Conservation (phyloP, 768 basidiomycete species). For the Phylloporus arenicola region DNA sequence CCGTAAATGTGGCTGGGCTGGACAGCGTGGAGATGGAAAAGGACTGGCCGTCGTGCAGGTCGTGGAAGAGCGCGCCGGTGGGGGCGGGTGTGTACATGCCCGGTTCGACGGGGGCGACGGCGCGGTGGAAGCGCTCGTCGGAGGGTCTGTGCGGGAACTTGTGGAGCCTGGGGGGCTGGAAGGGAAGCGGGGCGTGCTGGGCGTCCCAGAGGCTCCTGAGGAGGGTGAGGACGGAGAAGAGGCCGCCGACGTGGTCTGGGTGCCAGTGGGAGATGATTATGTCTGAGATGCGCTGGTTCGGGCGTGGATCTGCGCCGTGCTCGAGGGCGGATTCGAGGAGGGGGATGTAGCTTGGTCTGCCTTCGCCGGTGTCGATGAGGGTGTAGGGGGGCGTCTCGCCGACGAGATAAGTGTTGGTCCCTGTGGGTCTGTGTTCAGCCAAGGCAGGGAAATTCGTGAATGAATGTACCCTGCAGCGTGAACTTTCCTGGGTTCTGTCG, state of each 20-base stretch:
- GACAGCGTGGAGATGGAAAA: slow-evolving; percentile 32
- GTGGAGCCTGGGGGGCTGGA: slow-evolving; percentile 66
- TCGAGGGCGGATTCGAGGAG: slow-evolving; percentile 58
- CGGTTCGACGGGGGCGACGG: slow-evolving; percentile 34
- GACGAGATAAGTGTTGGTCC: slow-evolving; percentile 87
- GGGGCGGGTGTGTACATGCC: slow-evolving; percentile 44
- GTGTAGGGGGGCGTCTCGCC: slow-evolving; percentile 66
- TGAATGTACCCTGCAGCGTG: slow-evolving; percentile 67
- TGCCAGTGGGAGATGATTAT: slow-evolving; percentile 93
- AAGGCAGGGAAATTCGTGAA: neutral
- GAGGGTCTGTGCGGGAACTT: slow-evolving; percentile 51
- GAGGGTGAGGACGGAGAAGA: slow-evolving; percentile 63
- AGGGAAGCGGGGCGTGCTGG: slow-evolving; percentile 41
- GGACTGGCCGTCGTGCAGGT: slow-evolving; percentile 51
- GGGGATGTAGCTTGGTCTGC: slow-evolving; percentile 59
- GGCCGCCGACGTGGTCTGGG: slow-evolving; percentile 76
- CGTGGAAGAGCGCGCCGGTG: slow-evolving; percentile 46
- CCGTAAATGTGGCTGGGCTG: slow-evolving; percentile 36
- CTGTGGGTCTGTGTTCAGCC: slow-evolving; percentile 32
- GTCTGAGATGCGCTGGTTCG: slow-evolving; percentile 59
- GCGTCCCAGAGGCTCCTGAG: slow-evolving; percentile 60
- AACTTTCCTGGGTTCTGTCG: slow-evolving; percentile 81
- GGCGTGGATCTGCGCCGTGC: slow-evolving; percentile 28
- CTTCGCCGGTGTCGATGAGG: slow-evolving; percentile 82
- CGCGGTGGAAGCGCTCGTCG: slow-evolving; percentile 32